Percentiles rank a stretch among this genome's conserved stretches.
Evolutionary conservation across 1,284 basidiomycete genomes (phyloP).

Genomic region (Leccinum glutinopallens): DNA sequence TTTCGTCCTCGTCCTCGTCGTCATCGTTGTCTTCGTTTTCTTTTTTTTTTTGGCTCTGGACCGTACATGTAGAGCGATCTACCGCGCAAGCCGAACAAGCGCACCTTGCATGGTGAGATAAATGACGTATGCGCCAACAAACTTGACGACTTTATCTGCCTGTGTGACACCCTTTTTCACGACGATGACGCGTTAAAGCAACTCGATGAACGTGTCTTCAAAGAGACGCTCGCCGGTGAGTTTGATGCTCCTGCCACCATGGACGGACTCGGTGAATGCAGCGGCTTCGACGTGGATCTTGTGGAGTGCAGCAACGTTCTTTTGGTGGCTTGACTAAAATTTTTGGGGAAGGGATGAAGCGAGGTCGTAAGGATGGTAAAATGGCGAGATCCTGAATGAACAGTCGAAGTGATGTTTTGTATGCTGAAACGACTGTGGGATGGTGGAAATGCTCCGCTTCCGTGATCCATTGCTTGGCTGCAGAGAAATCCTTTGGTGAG

Average conservation of each 20-base stretch:
- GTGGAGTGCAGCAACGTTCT: slow-evolving; percentile 87
- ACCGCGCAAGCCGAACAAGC: slow-evolving; percentile 21
- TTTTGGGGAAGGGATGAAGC: slow-evolving; percentile 36
- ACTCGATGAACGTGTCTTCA: slow-evolving; percentile 71
- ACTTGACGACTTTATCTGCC: slow-evolving; percentile 85
- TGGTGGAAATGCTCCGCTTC: too few relatives aligned
- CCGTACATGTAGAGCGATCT: not conserved
- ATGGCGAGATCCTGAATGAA: too few relatives aligned
- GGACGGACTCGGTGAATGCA: slow-evolving; percentile 53
- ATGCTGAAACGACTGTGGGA: too few relatives aligned
- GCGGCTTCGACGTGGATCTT: slow-evolving; percentile 79
- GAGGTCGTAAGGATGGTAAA: too few relatives aligned
- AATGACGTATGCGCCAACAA: slow-evolving; percentile 81
- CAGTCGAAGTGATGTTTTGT: too few relatives aligned
- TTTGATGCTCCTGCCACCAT: slow-evolving; percentile 54
- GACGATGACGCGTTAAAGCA: slow-evolving; percentile 71
- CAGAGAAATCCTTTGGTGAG: too few relatives aligned
- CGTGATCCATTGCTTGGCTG: too few relatives aligned
- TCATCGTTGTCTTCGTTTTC: slow-evolving; percentile 41
- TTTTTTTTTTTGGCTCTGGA: slow-evolving; percentile 34
- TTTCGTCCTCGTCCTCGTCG: slow-evolving; percentile 71
- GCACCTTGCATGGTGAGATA: slow-evolving; percentile 80
- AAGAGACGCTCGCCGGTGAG: slow-evolving; percentile 84
- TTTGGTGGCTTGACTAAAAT: slow-evolving; percentile 88
- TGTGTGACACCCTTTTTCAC: slow-evolving; percentile 84